phyloP scores from a whole-genome alignment of 805 yeast species.

The Myxozyma mucilagina region DNA sequence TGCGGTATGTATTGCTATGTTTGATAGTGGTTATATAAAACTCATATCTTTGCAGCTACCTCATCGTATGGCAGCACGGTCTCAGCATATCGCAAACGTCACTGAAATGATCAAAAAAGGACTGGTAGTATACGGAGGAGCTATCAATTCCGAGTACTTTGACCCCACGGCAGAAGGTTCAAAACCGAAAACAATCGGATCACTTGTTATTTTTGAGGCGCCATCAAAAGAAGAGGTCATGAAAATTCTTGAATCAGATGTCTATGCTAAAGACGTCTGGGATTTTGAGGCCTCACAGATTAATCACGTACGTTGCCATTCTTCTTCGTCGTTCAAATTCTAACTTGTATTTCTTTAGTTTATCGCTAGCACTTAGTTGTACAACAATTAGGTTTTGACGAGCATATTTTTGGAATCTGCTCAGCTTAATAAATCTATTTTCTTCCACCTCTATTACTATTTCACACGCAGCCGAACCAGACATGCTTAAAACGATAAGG shows the following conservation, averaged over 20 bases:
- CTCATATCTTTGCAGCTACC: neutral
- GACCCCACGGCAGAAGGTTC: slow-evolving; percentile 6
- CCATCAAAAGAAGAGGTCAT: slow-evolving; percentile 17
- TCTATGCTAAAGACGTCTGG: slow-evolving; percentile 14
- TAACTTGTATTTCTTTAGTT: neutral
- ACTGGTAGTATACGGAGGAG: slow-evolving; percentile 9
- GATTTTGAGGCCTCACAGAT: slow-evolving; percentile 13
- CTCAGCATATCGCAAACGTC: slow-evolving; percentile 7
- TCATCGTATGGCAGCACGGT: slow-evolving; percentile 8
- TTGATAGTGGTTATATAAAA: neutral
- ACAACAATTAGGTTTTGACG: neutral
- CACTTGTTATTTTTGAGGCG: slow-evolving; percentile 12
- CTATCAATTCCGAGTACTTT: neutral
- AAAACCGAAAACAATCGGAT: slow-evolving; percentile 13
- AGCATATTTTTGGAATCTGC: neutral
- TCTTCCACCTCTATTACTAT: no score
- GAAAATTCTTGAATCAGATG: slow-evolving; percentile 10
- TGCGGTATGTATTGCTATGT: neutral
- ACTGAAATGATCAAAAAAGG: slow-evolving; percentile 5
- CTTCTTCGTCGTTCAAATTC: neutral
- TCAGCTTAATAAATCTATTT: no score
- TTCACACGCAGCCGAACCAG: no score
- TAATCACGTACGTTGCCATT: slow-evolving; percentile 7
- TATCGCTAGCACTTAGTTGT: neutral
- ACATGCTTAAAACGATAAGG: no score